A percentile compares a stretch with the other conserved stretches of the same genome.
phyloP scores from a whole-genome alignment of 2,329 filamentous ascomycete species.

The Xylariaceae sp. region DNA sequence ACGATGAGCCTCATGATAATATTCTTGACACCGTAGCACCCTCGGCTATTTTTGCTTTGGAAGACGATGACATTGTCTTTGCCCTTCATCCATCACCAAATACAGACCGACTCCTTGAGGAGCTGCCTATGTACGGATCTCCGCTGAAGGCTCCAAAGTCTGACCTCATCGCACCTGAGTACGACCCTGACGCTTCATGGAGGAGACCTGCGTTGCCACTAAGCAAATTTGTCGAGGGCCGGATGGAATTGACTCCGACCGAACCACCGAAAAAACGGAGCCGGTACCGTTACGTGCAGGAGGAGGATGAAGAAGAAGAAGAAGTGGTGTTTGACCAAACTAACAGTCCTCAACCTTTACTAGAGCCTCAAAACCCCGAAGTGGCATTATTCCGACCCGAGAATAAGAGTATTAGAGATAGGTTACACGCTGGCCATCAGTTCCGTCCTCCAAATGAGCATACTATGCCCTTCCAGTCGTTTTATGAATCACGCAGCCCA shows the following conservation, averaged over 20 bases:
- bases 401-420: constrained; percentile 85
- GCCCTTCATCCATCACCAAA: constrained; percentile 73
- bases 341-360: constrained; percentile 39
- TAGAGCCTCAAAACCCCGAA: constrained; percentile 71
- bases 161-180: constrained; percentile 60
- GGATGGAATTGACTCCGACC: constrained; percentile 69
- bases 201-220: constrained; percentile 77
- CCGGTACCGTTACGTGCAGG: constrained; percentile 78
- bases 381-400: constrained; percentile 89
- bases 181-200: constrained; percentile 72
- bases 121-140: constrained; percentile 78
- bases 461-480: constrained; percentile 84
- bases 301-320: constrained; percentile 66
- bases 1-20: constrained; percentile 41
- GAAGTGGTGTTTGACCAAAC: constrained; percentile 42
- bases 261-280: constrained; percentile 75
- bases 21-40: constrained; percentile 60
- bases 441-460: constrained; percentile 93
- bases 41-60: constrained; percentile 80
- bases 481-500: constrained; percentile 83
- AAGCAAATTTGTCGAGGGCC: constrained; percentile 83
- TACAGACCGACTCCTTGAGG: constrained; percentile 75
- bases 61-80: constrained; percentile 80
- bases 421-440: constrained; percentile 86
- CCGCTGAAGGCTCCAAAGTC: constrained; percentile 61